Conservation (phyloP, 2,329 filamentous ascomycete genomes). For the Aureobasidium sp. region DNA sequence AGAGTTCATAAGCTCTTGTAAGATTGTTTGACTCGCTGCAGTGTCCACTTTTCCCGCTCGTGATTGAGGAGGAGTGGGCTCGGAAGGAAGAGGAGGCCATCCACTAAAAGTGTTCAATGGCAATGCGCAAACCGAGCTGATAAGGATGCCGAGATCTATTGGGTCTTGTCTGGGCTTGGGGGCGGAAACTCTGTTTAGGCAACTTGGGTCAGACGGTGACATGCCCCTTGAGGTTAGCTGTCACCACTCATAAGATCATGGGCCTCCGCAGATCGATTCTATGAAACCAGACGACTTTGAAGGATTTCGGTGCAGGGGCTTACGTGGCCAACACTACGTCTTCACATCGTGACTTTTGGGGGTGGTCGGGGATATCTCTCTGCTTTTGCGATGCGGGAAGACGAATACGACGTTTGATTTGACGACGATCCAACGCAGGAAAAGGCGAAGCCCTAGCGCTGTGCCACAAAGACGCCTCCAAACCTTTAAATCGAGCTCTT, state of each 20-base stretch:
- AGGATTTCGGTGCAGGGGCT: background rate
- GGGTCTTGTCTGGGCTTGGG: background rate
- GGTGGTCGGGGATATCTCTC: background rate
- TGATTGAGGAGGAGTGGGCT: background rate
- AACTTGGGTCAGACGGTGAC: background rate
- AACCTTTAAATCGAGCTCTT: constrained; percentile 1
- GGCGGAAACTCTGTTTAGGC: background rate
- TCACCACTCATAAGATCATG: background rate
- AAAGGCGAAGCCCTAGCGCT: constrained; percentile 5
- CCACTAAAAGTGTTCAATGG: background rate
- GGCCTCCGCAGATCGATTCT: background rate
- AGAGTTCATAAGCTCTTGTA: background rate
- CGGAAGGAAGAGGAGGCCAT: background rate
- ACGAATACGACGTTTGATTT: background rate
- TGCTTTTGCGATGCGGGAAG: background rate
- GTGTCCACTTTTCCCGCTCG: background rate
- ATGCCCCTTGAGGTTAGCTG: background rate
- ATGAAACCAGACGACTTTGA: background rate
- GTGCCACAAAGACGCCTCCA: background rate
- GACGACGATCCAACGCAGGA: background rate
- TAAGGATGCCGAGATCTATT: constrained; percentile 2
- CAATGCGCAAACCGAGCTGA: background rate
- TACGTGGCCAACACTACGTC: background rate
- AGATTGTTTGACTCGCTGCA: background rate
- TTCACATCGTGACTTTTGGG: background rate